phyloP scores from a whole-genome alignment of 768 basidiomycete species.

The Xanthoconium purpureum region DNA sequence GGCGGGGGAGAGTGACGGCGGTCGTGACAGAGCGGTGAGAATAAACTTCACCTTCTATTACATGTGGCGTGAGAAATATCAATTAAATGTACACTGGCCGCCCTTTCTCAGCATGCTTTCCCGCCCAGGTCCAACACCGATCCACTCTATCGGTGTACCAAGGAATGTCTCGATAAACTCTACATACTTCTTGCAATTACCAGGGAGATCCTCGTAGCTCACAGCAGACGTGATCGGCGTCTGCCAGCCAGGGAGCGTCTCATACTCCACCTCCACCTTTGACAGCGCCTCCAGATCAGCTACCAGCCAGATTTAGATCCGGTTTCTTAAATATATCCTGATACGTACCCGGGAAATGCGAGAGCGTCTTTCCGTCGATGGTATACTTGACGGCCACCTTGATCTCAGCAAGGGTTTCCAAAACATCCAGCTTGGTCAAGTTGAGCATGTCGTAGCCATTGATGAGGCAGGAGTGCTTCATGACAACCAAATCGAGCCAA shows the following conservation, averaged over 20 bases:
- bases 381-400: slow-evolving; percentile 82
- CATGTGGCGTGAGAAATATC: slow-evolving; percentile 27
- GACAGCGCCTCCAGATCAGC: slow-evolving; percentile 84
- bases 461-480: slow-evolving; percentile 88
- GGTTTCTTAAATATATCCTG: not conserved
- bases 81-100: slow-evolving; percentile 20
- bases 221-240: slow-evolving; percentile 61
- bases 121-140: slow-evolving; percentile 87
- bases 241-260: slow-evolving; percentile 91
- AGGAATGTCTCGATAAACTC: slow-evolving; percentile 79
- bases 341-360: slow-evolving; percentile 81
- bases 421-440: slow-evolving; percentile 92
- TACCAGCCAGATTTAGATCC: slow-evolving; percentile 24
- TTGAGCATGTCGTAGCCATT: slow-evolving; percentile 95
- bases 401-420: slow-evolving; percentile 83
- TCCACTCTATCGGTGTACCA: slow-evolving; percentile 79
- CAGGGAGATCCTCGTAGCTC: slow-evolving; percentile 73
- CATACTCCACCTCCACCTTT: slow-evolving; percentile 80
- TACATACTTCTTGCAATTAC: slow-evolving; percentile 82
- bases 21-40: slow-evolving; percentile 34
- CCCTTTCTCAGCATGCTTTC: slow-evolving; percentile 63
- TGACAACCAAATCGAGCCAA: slow-evolving; percentile 95
- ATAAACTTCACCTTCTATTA: slow-evolving; percentile 11
- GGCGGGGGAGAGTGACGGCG: slow-evolving; percentile 33
- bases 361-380: slow-evolving; percentile 71